A percentile compares a stretch with the other conserved stretches of the same genome.
These are phyloP conservation scores for Poa pratensis DNA, from an alignment of 176 grass and related monocot genomes.

Conservation along the genomic window DNA sequence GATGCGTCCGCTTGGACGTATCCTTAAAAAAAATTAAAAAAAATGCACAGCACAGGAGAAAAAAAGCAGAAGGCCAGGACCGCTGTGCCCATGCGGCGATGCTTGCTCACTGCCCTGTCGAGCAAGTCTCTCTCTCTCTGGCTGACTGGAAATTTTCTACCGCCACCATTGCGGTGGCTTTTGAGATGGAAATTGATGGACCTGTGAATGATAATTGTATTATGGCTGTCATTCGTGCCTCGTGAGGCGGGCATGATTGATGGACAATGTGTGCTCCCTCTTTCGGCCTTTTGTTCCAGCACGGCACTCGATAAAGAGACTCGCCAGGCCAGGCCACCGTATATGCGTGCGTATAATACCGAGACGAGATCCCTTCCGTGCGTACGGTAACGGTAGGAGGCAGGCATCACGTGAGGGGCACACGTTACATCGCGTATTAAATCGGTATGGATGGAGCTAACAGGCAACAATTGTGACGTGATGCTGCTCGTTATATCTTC, in stretches of 20 bases:
- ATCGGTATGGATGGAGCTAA: neutral
- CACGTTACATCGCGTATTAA: neutral
- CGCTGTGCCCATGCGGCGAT: neutral
- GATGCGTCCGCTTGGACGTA: no score
- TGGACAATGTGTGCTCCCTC: conserved; percentile 16
- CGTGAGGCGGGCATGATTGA: conserved; percentile 34
- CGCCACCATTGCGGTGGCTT: no score
- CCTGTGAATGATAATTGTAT: conserved; percentile 28
- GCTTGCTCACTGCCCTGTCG: conserved; percentile 20
- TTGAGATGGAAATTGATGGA: conserved; percentile 14
- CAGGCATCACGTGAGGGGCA: conserved; percentile 14
- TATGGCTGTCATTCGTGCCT: conserved; percentile 34
- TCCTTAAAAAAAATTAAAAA: no score
- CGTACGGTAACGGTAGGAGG: neutral
- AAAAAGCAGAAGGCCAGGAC: neutral
- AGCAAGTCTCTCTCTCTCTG: neutral
- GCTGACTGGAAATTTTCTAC: no score
- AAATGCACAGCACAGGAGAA: neutral
- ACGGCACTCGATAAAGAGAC: conserved; percentile 38
- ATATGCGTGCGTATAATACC: neutral
- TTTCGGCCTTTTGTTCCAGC: conserved; percentile 37
- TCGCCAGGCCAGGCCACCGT: neutral
- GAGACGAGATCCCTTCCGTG: neutral
- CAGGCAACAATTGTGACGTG: no score
- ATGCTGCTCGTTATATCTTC: no score